A percentile compares a stretch with the other conserved stretches of the same genome.
Evolutionary conservation across 2,329 filamentous ascomycete genomes (phyloP).

Genomic region (Knoxdaviesia capensis): DNA sequence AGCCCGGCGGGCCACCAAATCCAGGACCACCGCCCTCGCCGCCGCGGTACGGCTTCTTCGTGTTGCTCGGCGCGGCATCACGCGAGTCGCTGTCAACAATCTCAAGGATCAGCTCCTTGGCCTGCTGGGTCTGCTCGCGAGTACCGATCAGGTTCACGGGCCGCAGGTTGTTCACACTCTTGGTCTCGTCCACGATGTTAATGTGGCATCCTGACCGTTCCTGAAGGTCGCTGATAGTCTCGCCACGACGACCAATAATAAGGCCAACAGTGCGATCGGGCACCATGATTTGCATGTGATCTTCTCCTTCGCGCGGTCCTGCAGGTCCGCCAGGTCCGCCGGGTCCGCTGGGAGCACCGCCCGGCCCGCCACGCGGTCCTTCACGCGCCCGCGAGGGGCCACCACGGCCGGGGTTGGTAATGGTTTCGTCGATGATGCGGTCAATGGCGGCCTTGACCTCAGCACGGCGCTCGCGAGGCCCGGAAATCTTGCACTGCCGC

Average conservation of each 20-base stretch:
- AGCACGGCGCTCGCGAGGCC: conserved; percentile 47
- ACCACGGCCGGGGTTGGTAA: conserved; percentile 9
- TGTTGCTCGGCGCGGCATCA: conserved; percentile 19
- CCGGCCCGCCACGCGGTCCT: neutral
- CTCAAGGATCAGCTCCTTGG: conserved; percentile 78
- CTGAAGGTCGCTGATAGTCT: conserved; percentile 83
- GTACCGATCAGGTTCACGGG: conserved; percentile 82
- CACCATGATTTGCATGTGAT: conserved; percentile 84
- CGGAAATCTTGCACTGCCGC: conserved; percentile 73
- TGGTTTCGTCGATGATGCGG: conserved; percentile 69
- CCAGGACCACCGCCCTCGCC: conserved; percentile 13
- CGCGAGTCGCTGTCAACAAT: conserved; percentile 83
- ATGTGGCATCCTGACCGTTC: conserved; percentile 87
- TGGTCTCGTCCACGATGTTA: conserved; percentile 84
- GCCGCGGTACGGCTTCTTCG: conserved; percentile 9
- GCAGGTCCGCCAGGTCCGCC: conserved; percentile 11
- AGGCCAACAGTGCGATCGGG: conserved; percentile 81
- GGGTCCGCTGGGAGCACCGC: conserved; percentile 1
- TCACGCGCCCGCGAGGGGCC: neutral
- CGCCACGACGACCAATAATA: conserved; percentile 83
- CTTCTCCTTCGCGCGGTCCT: conserved; percentile 56
- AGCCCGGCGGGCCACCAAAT: conserved; percentile 9
- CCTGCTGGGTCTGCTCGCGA: conserved; percentile 50
- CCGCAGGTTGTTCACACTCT: conserved; percentile 74
- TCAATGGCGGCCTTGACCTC: conserved; percentile 71